Base-by-base conservation (phyloP, 371 early-diverging fungal species). In the Fennellomyces sp. region DNA sequence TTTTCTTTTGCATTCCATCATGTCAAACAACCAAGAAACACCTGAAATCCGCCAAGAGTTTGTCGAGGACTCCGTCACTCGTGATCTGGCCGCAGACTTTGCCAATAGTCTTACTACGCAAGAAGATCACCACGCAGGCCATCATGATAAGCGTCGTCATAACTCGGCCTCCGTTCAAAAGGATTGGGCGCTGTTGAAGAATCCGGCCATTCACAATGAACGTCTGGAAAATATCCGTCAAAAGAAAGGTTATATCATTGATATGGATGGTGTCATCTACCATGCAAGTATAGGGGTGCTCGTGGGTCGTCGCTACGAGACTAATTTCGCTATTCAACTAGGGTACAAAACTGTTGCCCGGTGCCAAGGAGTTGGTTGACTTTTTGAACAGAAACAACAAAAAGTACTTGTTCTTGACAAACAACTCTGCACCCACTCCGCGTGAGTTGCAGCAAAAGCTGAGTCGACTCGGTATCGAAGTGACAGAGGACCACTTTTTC, bases 231-330 rank as follows among this genome's bases (percentile, higher is more conserved):
- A 63, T 33, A 83, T 88, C 62, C 85, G 85, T 52, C 61, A 66
- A 63, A 88, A 85, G 73, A 79, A 85, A 72, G 86, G 80, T 23
- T 88, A 77, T 64, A 84, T 85, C 49, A 80, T 81, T 66, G 86
- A 88, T 75, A 88, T 88, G 86, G 86, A 88, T 68, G 88, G 88
- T 65, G 88, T 88, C 38, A 83, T 88, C 56, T 88, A 88, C 57
- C 86, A 85, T 41, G 88, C 77, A 75, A 70, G 70, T 75, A 5
- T n/a, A n/a, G 21, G 7, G n/a, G n/a, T 41, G n/a, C 15, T 7
- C 21, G 17, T 41, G 2, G n/a, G n/a, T n/a, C n/a, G n/a, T n/a
- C n/a, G n/a, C 36, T 15, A 36, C 10, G 23, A 42, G 41, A 33
- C n/a, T 12, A 15, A 38, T 15, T 15, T 2, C 21, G 13, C 15